Percentiles rank a stretch among this genome's conserved stretches.
These are phyloP conservation scores for Sonneratia caseolaris DNA, from an alignment of 345 rosid species.

Conservation along the genomic window DNA sequence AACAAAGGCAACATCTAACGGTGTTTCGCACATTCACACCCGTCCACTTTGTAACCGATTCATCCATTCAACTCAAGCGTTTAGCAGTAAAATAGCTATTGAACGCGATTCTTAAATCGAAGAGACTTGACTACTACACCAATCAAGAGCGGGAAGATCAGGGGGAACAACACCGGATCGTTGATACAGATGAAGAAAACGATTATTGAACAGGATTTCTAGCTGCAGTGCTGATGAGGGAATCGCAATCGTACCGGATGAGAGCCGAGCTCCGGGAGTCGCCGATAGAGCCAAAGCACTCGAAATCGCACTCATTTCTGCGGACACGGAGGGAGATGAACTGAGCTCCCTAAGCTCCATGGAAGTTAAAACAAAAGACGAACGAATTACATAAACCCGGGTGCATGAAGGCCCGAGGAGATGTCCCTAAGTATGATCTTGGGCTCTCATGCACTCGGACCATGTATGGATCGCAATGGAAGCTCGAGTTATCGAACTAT, in stretches of 20 bases:
- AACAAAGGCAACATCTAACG: neutral
- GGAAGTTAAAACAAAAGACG: neutral
- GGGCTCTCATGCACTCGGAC: neutral
- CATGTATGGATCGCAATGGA: neutral
- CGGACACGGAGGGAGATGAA: neutral
- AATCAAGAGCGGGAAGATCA: neutral
- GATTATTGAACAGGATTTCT: neutral
- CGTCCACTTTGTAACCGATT: neutral
- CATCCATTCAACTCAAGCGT: too few species aligned
- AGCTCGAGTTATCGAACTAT: neutral
- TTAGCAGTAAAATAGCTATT: too few species aligned
- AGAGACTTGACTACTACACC: neutral
- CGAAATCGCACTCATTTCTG: constrained; percentile 8
- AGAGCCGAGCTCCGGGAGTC: neutral
- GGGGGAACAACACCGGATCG: neutral
- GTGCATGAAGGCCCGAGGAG: neutral
- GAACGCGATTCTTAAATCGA: neutral
- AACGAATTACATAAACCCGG: neutral
- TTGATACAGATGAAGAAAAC: neutral
- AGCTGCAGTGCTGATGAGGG: neutral
- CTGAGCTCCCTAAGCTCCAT: neutral
- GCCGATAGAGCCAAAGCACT: neutral
- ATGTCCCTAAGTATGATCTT: neutral
- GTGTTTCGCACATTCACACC: neutral
- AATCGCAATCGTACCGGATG: constrained; percentile 1